Base-by-base conservation (phyloP, 2,329 filamentous ascomycete species). In the Coleophoma cylindrospora region DNA sequence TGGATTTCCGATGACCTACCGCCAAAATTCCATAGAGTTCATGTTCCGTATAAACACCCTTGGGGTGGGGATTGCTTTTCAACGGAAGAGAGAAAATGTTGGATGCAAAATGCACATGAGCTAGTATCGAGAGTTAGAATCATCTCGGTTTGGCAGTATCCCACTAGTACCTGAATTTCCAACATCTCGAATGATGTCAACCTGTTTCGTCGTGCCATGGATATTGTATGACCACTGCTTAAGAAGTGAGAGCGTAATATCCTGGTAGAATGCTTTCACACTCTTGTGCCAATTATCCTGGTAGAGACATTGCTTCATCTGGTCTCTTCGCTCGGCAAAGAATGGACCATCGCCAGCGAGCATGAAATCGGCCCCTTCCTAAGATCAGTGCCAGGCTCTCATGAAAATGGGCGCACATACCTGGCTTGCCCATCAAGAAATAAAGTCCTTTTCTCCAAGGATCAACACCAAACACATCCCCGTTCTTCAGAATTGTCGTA, bases 191-290 rank as follows among this genome's bases (percentile, higher is more conserved):
- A 79, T 77, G 75, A 91, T 74, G 58, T 94, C 89, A 38, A 90
- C 77, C 62, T 89, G 84, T 47, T 79, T 78, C 50, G 76, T 58
- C 9, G 49, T 54, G 3, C 57, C 58, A 4, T 73, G 77, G 27
- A 91, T 74, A 50, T 74, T 77, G 66, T 82, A 87, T 40, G 79
- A 80, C 64, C 89, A 87, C 27, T 82, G 74, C 0, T 70, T 64
- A 17, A 95, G 73, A 2, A 94, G 73, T 32, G 76, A 70, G 45
- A 80, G 69, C 1, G 80, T 83, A 14, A 79, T 83, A 33, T 78
- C 71, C 10, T 81, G 73, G 63, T 87, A 91, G 61, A 90, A 91
- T 0, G 70, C 67, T 68, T 83, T 84, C 58, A 90, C 74, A 10
- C 82, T 74, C 9, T 71, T 67, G 37, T 79, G 70, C 77, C 86